A percentile compares a stretch with the other conserved stretches of the same genome.
Conservation (phyloP, 176 grass and related monocot genomes). For the Bothriochloa decipiens region DNA sequence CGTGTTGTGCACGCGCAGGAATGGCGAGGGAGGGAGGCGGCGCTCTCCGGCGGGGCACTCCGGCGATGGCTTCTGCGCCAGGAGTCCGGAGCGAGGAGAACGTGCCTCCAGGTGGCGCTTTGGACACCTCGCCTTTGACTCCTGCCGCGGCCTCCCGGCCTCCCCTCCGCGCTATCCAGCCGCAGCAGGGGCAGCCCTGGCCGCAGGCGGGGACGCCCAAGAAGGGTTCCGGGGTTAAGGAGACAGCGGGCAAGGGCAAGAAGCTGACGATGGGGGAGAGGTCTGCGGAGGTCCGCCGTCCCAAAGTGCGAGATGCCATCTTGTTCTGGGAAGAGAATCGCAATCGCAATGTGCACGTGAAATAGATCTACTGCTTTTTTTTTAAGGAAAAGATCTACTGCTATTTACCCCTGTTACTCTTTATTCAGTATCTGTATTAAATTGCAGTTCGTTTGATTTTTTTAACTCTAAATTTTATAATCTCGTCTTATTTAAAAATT, state of each 20-base stretch:
- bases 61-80: conserved; percentile 15
- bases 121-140: neutral
- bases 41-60: neutral
- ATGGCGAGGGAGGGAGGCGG: neutral
- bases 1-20: neutral
- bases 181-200: conserved; percentile 1
- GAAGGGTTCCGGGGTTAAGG: neutral
- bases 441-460: too few relatives aligned
- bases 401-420: neutral
- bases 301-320: conserved; percentile 3
- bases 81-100: conserved; percentile 37
- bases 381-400: neutral
- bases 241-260: neutral
- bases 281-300: neutral
- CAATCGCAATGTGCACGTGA: conserved; percentile 20
- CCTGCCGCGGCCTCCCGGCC: conserved; percentile 24
- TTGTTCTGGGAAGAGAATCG: conserved; percentile 25
- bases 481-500: too few relatives aligned
- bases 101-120: conserved; percentile 16
- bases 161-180: conserved; percentile 67
- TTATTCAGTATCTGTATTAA: too few relatives aligned
- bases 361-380: neutral
- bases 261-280: conserved; percentile 14
- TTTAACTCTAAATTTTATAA: too few relatives aligned
- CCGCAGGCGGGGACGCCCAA: neutral